Percentiles rank a stretch among this genome's conserved stretches.
phyloP scores from a whole-genome alignment of 2,329 filamentous ascomycete species.

The Venturia oleaginea region DNA sequence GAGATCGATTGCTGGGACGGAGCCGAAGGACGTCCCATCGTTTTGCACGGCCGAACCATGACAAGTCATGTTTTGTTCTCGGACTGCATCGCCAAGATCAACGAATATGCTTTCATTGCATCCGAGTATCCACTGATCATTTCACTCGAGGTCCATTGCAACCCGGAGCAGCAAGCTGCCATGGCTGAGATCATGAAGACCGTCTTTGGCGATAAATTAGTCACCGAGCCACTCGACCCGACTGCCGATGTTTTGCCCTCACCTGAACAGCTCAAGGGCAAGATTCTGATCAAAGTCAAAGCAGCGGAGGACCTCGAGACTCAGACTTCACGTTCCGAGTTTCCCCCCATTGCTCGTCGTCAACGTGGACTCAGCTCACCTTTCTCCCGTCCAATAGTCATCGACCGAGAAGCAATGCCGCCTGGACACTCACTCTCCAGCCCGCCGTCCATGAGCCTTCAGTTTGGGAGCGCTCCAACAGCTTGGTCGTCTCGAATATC shows the following conservation, averaged over 20 bases:
- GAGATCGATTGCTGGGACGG: constrained; percentile 99
- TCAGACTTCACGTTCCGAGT: constrained; percentile 27
- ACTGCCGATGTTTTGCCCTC: constrained; percentile 65
- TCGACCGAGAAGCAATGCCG: constrained; percentile 48
- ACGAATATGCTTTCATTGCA: constrained; percentile 84
- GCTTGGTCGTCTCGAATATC: constrained; percentile 43
- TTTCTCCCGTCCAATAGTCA: constrained; percentile 52
- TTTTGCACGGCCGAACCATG: constrained; percentile 83
- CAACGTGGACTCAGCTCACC: constrained; percentile 70
- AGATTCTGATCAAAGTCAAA: constrained; percentile 92
- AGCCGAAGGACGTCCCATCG: constrained; percentile 72
- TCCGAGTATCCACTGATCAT: constrained; percentile 88
- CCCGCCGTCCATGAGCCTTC: constrained; percentile 43
- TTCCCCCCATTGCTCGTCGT: constrained; percentile 23
- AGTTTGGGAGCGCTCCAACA: constrained; percentile 27
- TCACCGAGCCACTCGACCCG: constrained; percentile 64
- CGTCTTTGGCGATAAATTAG: constrained; percentile 69
- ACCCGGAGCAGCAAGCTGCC: constrained; percentile 65
- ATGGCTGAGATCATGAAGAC: constrained; percentile 89
- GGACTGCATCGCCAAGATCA: constrained; percentile 87
- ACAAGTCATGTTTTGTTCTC: constrained; percentile 83
- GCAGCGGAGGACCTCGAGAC: constrained; percentile 53
- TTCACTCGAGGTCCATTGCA: constrained; percentile 93
- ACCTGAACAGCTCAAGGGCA: constrained; percentile 73
- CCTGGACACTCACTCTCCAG: constrained; percentile 42